phyloP scores from a whole-genome alignment of 768 basidiomycete genomes.

The Hirschioporus abietinus region DNA sequence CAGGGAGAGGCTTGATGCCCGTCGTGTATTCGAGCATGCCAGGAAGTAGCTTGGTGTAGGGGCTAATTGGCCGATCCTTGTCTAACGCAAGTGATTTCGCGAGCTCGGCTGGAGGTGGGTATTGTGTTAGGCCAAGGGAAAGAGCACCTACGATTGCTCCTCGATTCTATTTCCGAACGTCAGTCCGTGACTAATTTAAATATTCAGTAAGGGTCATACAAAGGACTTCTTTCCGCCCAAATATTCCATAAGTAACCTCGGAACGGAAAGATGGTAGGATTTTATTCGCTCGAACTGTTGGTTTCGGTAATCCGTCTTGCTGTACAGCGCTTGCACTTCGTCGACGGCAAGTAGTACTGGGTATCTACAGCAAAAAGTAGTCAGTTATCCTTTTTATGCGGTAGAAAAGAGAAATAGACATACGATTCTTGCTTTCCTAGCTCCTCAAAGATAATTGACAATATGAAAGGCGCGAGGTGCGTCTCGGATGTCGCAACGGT shows the following conservation, averaged over 20 bases:
- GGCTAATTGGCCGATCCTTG: slow-evolving; percentile 36
- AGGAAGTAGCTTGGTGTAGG: slow-evolving; percentile 51
- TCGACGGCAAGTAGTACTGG: slow-evolving; percentile 85
- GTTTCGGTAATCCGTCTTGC: slow-evolving; percentile 60
- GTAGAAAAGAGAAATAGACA: slow-evolving; percentile 17
- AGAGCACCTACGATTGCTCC: slow-evolving; percentile 74
- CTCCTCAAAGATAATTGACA: slow-evolving; percentile 55
- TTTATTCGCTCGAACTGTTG: slow-evolving; percentile 65
- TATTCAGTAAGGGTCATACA: slow-evolving; percentile 34
- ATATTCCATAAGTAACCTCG: slow-evolving; percentile 72
- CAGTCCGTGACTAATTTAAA: background rate
- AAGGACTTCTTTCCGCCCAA: slow-evolving; percentile 65
- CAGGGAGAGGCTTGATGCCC: slow-evolving; percentile 44
- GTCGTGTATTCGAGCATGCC: slow-evolving; percentile 47
- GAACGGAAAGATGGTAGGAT: slow-evolving; percentile 74
- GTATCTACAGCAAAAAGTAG: slow-evolving; percentile 35
- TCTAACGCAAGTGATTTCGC: slow-evolving; percentile 51
- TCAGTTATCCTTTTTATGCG: background rate
- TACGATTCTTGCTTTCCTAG: slow-evolving; percentile 63
- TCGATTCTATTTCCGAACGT: slow-evolving; percentile 37
- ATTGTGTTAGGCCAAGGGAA: slow-evolving; percentile 53
- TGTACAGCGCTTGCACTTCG: slow-evolving; percentile 80
- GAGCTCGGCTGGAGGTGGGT: slow-evolving; percentile 58
- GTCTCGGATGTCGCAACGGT: slow-evolving; percentile 52
- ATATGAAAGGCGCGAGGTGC: slow-evolving; percentile 44